Base-by-base conservation (phyloP, 257 asterid genomes). In the Thymus mandschuricus region DNA sequence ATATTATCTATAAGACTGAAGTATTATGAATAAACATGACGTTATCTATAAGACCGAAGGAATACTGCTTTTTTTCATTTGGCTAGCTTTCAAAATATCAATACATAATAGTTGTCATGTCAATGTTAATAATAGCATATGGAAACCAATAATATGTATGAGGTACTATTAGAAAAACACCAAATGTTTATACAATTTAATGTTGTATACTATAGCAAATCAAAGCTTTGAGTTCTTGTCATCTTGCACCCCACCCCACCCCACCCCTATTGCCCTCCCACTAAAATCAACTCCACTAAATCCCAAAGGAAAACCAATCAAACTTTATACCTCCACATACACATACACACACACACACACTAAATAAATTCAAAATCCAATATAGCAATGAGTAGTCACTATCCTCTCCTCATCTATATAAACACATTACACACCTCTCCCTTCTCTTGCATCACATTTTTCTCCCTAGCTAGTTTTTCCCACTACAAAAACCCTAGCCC, bases 371-470 rank as follows among this genome's bases (percentile, higher is more conserved):
- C 49, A 66, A 77, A 38, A 67, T 72, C 55, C 76, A 64, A 54
- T 9, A 33, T 6, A 6, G 45, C 68, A 46, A 13, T 67, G 84
- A 80, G 64, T 70, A 57, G 89, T 82, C 87, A 45, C 86, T 64
- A 73, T 82, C 84, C 68, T 68, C 81, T 70, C 79, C 77, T 68
- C 68, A 51, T 76, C 90, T 85, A 85, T 85, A 80, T 82, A 85
- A 75, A 75, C 81, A 67, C 81, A 74, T 7, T 51, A 50, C 40
- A 50, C 80, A 33, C 57, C 61, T 70, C 77, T 60, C 40, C 65
- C 64, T 75, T 64, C 68, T 21, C 67, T 49, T 65, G 59, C 84
- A 78, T 72, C 76, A 75, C 66, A 75, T 66, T 81, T 68, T 60
- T 71, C 60, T 76, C 45, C 68, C 27, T 44, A 44, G 11, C 12